Evolutionary conservation across 257 asterid genomes (phyloP).

Genomic region (Ehretia macrophylla): DNA sequence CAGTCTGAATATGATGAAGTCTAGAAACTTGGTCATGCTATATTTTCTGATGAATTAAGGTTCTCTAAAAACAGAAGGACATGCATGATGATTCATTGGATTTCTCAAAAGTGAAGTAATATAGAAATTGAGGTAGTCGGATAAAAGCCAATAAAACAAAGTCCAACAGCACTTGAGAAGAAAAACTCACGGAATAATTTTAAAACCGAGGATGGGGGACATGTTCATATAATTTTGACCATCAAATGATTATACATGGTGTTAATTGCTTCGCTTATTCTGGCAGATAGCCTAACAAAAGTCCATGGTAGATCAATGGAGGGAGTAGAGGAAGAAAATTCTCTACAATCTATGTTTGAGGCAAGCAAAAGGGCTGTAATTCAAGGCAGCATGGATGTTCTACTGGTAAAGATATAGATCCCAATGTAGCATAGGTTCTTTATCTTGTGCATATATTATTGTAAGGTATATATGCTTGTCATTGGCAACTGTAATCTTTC

Average conservation of each 20-base stretch:
- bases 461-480: too few species aligned
- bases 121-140: neutral
- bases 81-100: neutral
- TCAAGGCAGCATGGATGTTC: slow-evolving; percentile 74
- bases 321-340: slow-evolving; percentile 46
- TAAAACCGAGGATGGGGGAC: neutral
- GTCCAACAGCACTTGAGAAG: slow-evolving; percentile 1
- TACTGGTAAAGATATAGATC: slow-evolving; percentile 49
- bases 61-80: neutral
- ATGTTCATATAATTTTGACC: neutral
- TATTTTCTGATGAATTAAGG: too few species aligned
- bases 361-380: slow-evolving; percentile 71
- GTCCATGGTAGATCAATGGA: slow-evolving; percentile 50
- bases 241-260: slow-evolving; percentile 6
- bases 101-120: neutral
- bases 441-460: neutral
- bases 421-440: neutral
- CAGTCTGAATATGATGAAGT: neutral
- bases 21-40: neutral
- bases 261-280: slow-evolving; percentile 19
- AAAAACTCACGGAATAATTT: neutral
- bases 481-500: too few species aligned
- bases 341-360: slow-evolving; percentile 69
- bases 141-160: neutral
- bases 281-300: slow-evolving; percentile 58